phyloP scores from a whole-genome alignment of 768 basidiomycete species.

The Suillus occidentalis region DNA sequence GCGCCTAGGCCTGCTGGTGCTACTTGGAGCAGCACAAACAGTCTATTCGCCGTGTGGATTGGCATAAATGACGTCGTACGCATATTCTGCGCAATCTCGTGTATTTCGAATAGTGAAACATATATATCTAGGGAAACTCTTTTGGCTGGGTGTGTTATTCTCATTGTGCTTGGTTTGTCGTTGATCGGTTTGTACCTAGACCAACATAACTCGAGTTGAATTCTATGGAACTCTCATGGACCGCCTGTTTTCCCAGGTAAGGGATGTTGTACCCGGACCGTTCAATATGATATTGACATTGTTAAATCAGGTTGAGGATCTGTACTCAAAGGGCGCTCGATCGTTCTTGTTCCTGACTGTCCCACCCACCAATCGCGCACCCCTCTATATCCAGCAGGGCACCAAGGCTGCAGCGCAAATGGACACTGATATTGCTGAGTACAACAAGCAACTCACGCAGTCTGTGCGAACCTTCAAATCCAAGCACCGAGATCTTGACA shows the following conservation, averaged over 20 bases:
- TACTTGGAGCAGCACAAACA: conserved; percentile 55
- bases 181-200: conserved; percentile 12
- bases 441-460: conserved; percentile 47
- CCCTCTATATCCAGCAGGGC: conserved; percentile 48
- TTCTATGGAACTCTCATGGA: conserved; percentile 28
- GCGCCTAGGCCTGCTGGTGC: conserved; percentile 49
- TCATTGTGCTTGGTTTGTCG: not conserved
- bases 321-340: conserved; percentile 47
- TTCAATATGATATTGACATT: not conserved
- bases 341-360: conserved; percentile 66
- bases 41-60: conserved; percentile 69
- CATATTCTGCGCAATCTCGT: not conserved
- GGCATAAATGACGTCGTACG: conserved; percentile 66
- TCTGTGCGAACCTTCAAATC: conserved; percentile 41
- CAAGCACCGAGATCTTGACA: conserved; percentile 43
- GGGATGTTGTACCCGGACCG: not conserved
- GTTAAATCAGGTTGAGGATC: conserved; percentile 17
- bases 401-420: conserved; percentile 26
- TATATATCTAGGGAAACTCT: conserved; percentile 8
- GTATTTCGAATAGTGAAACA: not conserved
- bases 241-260: conserved; percentile 30
- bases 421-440: conserved; percentile 41
- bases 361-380: conserved; percentile 57
- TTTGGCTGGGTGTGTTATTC: conserved; percentile 19
- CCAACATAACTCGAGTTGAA: conserved; percentile 22